Evolutionary conservation across 2,329 filamentous ascomycete species (phyloP).

Genomic region (Trichoderma guizhouense): DNA sequence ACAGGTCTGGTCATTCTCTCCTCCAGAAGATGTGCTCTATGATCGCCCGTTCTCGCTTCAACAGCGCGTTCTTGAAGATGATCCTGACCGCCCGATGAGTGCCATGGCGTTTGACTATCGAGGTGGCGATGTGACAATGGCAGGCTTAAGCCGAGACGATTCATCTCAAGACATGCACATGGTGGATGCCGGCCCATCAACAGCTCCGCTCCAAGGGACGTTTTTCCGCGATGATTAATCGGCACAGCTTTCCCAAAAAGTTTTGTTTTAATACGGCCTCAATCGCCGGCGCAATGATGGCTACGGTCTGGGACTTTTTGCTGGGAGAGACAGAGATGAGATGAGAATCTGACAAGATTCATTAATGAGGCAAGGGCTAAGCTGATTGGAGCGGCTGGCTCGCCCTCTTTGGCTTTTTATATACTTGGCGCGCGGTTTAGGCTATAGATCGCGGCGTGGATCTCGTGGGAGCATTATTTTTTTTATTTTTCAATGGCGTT

Average conservation of each 20-base stretch:
- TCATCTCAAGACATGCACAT: constrained; percentile 51
- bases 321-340: constrained; percentile 4
- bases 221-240: constrained; percentile 50
- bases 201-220: constrained; percentile 48
- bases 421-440: constrained; percentile 29
- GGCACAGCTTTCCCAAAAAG: background rate
- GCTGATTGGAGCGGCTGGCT: constrained; percentile 24
- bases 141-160: constrained; percentile 33
- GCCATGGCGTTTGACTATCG: constrained; percentile 48
- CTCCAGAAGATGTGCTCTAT: constrained; percentile 65
- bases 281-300: constrained; percentile 14
- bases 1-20: constrained; percentile 93
- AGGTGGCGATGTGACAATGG: constrained; percentile 28
- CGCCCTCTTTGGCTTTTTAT: constrained; percentile 29
- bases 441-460: constrained; percentile 31
- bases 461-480: constrained; percentile 30
- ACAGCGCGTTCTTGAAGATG: constrained; percentile 44
- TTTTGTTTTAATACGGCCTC: background rate
- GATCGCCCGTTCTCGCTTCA: constrained; percentile 52
- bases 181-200: constrained; percentile 54
- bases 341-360: constrained; percentile 3
- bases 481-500: constrained; percentile 35
- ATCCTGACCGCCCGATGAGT: constrained; percentile 49
- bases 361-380: constrained; percentile 13
- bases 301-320: constrained; percentile 11